These are phyloP conservation scores for Cryptococcus sp. DNA, from an alignment of 1,284 basidiomycete species.

Conservation along the genomic window DNA sequence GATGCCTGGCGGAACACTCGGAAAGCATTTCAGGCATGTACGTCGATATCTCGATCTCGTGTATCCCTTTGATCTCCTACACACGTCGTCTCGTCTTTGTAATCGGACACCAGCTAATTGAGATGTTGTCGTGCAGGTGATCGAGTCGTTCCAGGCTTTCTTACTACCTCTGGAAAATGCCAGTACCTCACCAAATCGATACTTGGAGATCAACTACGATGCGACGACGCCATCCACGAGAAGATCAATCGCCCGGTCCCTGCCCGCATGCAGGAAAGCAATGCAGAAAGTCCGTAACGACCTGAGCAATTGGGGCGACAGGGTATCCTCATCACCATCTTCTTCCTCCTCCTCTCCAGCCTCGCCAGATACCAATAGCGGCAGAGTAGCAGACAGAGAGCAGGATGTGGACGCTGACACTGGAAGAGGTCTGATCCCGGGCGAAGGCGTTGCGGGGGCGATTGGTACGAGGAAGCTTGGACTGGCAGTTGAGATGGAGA, in stretches of 20 bases:
- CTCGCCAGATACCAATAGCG: not conserved
- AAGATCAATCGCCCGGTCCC: slow-evolving; percentile 25
- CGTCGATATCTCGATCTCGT: slow-evolving; percentile 10
- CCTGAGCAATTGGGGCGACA: slow-evolving; percentile 25
- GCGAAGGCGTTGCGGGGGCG: slow-evolving; percentile 16
- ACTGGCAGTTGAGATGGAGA: slow-evolving; percentile 27
- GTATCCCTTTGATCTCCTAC: too few species aligned
- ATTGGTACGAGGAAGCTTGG: slow-evolving; percentile 8
- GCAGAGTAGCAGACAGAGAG: not conserved
- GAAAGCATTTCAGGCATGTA: slow-evolving; percentile 50
- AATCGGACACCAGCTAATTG: not conserved
- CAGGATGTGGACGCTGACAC: not conserved
- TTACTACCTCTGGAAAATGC: slow-evolving; percentile 22
- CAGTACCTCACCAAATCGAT: not conserved
- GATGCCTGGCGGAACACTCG: slow-evolving; percentile 46
- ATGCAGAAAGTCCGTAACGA: slow-evolving; percentile 29
- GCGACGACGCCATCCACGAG: slow-evolving; percentile 32
- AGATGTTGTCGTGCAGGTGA: slow-evolving; percentile 23
- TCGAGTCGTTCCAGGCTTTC: slow-evolving; percentile 46
- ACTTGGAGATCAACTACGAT: slow-evolving; percentile 45
- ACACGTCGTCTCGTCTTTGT: too few species aligned
- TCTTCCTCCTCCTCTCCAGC: not conserved
- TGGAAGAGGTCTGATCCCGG: not conserved
- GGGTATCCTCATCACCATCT: too few species aligned
- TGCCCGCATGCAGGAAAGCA: slow-evolving; percentile 29